Evolutionary conservation across 257 asterid genomes (phyloP).

Genomic region (Solanum pinnatisectum): DNA sequence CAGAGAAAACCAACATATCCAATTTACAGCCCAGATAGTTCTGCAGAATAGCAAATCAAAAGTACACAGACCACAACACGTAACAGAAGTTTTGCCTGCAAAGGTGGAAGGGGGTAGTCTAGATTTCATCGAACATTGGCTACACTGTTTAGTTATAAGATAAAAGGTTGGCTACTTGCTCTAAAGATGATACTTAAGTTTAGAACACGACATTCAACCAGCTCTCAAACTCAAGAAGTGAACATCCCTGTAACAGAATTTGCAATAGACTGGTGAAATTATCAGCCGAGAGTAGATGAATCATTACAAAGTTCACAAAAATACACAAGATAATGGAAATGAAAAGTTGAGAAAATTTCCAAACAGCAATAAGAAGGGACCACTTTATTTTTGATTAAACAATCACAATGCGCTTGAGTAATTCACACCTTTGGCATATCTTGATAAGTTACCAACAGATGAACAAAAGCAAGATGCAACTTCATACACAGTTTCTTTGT

Average conservation of each 20-base stretch:
- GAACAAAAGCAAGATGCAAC: not conserved
- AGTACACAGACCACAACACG: not conserved
- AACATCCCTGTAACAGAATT: not conserved
- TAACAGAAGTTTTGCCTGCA: not conserved
- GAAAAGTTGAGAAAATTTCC: not conserved
- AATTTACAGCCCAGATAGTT: not conserved
- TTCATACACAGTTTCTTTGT: not conserved
- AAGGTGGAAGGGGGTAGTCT: not conserved
- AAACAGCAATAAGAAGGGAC: not conserved
- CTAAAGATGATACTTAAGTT: not conserved
- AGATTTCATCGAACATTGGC: not conserved
- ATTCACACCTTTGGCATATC: not conserved
- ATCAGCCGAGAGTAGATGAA: not conserved
- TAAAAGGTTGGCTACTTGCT: not conserved
- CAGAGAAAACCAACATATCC: not conserved
- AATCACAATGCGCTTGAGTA: not conserved
- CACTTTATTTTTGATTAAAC: not conserved
- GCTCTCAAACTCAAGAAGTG: not conserved
- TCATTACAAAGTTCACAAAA: not conserved
- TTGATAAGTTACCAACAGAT: not conserved
- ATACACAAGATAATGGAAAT: not conserved
- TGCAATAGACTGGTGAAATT: not conserved
- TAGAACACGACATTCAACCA: not conserved
- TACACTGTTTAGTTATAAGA: not conserved
- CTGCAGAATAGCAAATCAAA: not conserved